phyloP scores from a whole-genome alignment of 2,329 filamentous ascomycete genomes.

The Colletotrichum lentis region DNA sequence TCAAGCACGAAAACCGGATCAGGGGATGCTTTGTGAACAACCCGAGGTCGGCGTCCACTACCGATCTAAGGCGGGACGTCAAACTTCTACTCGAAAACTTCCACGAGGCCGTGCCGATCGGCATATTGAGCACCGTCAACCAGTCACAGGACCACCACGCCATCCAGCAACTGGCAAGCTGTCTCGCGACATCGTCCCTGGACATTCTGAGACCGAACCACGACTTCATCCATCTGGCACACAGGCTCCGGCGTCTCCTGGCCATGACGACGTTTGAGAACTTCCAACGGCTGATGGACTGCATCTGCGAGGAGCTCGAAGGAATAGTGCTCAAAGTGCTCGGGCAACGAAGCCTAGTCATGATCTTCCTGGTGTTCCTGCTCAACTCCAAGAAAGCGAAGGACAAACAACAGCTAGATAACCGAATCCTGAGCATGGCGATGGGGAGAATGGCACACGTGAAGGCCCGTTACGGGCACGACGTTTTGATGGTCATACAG shows the following conservation, averaged over 20 bases:
- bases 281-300: constrained; percentile 1
- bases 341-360: constrained; percentile 16
- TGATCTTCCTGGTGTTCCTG: constrained; percentile 13
- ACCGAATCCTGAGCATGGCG: background rate
- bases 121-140: constrained; percentile 24
- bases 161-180: background rate
- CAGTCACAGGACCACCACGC: background rate
- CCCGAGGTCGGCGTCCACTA: background rate
- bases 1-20: constrained; percentile 15
- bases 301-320: constrained; percentile 18
- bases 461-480: background rate
- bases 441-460: constrained; percentile 9
- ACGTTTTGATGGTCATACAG: constrained; percentile 17
- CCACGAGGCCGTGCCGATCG: constrained; percentile 17
- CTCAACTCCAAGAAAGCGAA: constrained; percentile 26
- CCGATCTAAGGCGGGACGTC: background rate
- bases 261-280: background rate
- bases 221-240: constrained; percentile 8
- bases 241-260: constrained; percentile 1
- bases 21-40: constrained; percentile 24
- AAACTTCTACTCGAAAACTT: constrained; percentile 3
- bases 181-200: background rate
- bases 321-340: constrained; percentile 3
- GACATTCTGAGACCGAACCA: background rate
- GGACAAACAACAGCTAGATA: background rate